Base-by-base conservation (phyloP, 768 basidiomycete genomes). In the Naganishia antarctica region DNA sequence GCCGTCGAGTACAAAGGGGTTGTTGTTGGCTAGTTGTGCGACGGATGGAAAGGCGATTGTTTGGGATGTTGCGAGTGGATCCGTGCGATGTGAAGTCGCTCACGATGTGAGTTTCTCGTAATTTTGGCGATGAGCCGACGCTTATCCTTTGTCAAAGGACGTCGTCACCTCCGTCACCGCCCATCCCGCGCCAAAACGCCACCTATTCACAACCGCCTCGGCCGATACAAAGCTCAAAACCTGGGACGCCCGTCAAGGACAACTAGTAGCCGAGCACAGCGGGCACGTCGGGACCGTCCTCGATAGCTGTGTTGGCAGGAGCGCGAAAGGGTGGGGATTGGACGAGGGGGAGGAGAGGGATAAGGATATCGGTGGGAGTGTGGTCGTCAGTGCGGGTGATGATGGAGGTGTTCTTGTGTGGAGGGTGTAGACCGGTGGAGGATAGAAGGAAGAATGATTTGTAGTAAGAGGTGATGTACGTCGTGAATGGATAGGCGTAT, bases 1-100 rank as follows among this genome's bases (percentile, higher is more conserved):
- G 8, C 77, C 80, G n/a, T 43, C 25, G 12, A 59, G 61, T 32
- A 77, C 75, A 16, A 77, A 77, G 61, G 76, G 76, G 34, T 70
- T 77, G 13, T 84, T 89, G 21, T 86, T 86, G 12, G 85, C 90
- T 0, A 91, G 89, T 1, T 93, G 89, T 12, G 91, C 85, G 4
- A 97, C 94, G 4, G 96, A 99, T 73, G 91, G 92, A 0, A 93
- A 91, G 74, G 88, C 86, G 18, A 91, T 89, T 70, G 86, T 97
- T 34, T 99, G 94, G 92, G 96, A 99, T 79, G 81, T 93, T 45
- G 83, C 83, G 53, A 93, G 90, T 26, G 90, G 90, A 82, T 83
- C 88, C 66, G 75, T 92, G 58, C 83, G 96, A 62, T 83, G 87
- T 18, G 91, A 89, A 15, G 79, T 96, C 6, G 81, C 87, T 67